These are phyloP conservation scores for Calocybe cyanea DNA, from an alignment of 768 basidiomycete genomes.

Conservation along the genomic window DNA sequence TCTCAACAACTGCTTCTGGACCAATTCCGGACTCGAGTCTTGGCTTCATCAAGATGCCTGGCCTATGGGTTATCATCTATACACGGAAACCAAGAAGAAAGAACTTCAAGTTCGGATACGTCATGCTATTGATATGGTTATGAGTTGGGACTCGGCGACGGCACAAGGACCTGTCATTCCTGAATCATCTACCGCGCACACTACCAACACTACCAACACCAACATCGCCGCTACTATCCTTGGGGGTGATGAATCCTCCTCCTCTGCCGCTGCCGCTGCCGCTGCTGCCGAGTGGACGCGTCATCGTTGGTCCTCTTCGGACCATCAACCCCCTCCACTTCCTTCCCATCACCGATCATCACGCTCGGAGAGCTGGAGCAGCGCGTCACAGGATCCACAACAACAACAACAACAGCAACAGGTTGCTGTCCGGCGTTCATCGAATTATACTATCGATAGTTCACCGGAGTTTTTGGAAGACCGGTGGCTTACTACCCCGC, in stretches of 20 bases:
- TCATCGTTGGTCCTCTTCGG: background rate
- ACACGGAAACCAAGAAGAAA: conserved; percentile 34
- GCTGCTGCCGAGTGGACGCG: background rate
- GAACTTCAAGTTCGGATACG: conserved; percentile 47
- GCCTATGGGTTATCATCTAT: conserved; percentile 60
- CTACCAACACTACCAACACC: too few species aligned
- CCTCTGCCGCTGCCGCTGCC: too few species aligned
- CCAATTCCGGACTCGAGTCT: conserved; percentile 43
- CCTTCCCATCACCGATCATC: background rate
- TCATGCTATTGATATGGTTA: conserved; percentile 45
- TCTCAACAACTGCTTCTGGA: conserved; percentile 54
- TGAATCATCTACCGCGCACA: background rate
- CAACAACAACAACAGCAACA: background rate
- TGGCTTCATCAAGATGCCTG: conserved; percentile 59
- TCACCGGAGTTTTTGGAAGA: background rate
- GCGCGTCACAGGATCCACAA: background rate
- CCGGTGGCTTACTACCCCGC: background rate
- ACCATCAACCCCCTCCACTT: background rate
- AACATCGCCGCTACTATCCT: too few species aligned
- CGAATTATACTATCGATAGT: too few species aligned
- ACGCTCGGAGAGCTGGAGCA: background rate
- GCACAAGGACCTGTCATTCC: conserved; percentile 3
- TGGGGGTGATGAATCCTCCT: too few species aligned
- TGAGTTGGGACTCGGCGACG: conserved; percentile 18
- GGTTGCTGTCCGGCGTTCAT: too few species aligned